Evolutionary conservation across 2,329 filamentous ascomycete genomes (phyloP).

Genomic region (Onygena corvina): DNA sequence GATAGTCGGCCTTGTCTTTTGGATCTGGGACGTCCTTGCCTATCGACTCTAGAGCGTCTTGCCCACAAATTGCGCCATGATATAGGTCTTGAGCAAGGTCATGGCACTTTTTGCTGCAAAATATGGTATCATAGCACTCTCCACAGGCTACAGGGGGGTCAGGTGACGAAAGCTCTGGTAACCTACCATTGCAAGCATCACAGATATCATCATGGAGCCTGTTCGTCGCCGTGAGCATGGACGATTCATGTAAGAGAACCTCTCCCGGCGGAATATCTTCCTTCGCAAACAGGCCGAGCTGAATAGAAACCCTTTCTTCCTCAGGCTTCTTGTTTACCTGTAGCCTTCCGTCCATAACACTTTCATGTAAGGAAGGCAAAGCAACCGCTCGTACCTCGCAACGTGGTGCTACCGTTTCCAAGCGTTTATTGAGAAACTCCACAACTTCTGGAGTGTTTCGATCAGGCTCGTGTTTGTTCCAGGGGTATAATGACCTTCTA

Average conservation of each 20-base stretch:
- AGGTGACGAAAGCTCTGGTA: constrained; percentile 46
- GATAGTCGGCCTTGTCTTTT: constrained; percentile 46
- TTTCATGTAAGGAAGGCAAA: constrained; percentile 55
- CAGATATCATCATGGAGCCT: constrained; percentile 75
- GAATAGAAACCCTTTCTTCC: constrained; percentile 42
- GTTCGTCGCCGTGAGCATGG: constrained; percentile 78
- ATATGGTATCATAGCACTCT: constrained; percentile 47
- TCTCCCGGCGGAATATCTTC: constrained; percentile 67
- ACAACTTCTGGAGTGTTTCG: constrained; percentile 46
- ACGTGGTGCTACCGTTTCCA: constrained; percentile 61
- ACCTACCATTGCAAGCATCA: constrained; percentile 69
- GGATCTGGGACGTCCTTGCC: constrained; percentile 46
- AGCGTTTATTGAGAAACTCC: constrained; percentile 55
- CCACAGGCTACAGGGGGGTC: constrained; percentile 37
- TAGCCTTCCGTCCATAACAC: constrained; percentile 15
- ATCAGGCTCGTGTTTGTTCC: constrained; percentile 51
- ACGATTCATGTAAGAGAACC: constrained; percentile 66
- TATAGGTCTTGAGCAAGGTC: constrained; percentile 45
- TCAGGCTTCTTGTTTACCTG: constrained; percentile 13
- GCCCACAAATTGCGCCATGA: constrained; percentile 48
- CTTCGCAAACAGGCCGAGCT: constrained; percentile 83
- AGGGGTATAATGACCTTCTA: constrained; percentile 48
- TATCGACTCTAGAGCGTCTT: constrained; percentile 43
- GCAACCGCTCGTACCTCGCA: constrained; percentile 66
- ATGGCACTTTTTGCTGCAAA: constrained; percentile 47